These are phyloP conservation scores for Neopestalotiopsis sp. DNA, from an alignment of 2,329 filamentous ascomycete species.

Conservation along the genomic window DNA sequence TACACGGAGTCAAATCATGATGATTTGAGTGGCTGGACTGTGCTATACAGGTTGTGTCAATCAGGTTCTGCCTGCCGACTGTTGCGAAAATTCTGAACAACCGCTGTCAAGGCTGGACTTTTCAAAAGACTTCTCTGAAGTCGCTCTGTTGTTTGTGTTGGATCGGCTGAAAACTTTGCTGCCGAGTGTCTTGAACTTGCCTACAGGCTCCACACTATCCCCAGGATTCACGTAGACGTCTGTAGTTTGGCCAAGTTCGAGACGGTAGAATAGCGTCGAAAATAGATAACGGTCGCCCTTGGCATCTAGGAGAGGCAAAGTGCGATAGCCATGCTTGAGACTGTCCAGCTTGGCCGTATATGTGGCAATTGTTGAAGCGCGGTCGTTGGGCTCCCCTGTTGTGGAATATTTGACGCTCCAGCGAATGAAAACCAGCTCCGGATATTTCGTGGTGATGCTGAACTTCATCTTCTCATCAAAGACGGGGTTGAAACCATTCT, in stretches of 20 bases:
- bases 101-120: conserved; percentile 49
- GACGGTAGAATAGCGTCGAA: conserved; percentile 90
- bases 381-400: conserved; percentile 73
- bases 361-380: conserved; percentile 73
- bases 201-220: conserved; percentile 46
- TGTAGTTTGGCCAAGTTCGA: conserved; percentile 68
- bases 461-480: conserved; percentile 84
- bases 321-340: conserved; percentile 90
- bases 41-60: conserved; percentile 14
- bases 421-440: conserved; percentile 90
- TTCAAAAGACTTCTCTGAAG: conserved; percentile 38
- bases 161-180: conserved; percentile 63
- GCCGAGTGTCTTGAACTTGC: conserved; percentile 62
- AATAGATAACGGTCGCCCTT: conserved; percentile 94
- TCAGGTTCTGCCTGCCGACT: conserved; percentile 18
- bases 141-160: conserved; percentile 42
- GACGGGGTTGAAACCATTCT: conserved; percentile 92
- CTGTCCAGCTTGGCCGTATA: conserved; percentile 93
- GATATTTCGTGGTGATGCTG: conserved; percentile 89
- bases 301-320: conserved; percentile 85
- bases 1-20: conserved; percentile 25
- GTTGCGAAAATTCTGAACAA: conserved; percentile 34
- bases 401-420: conserved; percentile 90
- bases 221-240: conserved; percentile 60
- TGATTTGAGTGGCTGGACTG: not conserved